phyloP scores from a whole-genome alignment of 176 grass and related monocot species.

The Avena atlantica region DNA sequence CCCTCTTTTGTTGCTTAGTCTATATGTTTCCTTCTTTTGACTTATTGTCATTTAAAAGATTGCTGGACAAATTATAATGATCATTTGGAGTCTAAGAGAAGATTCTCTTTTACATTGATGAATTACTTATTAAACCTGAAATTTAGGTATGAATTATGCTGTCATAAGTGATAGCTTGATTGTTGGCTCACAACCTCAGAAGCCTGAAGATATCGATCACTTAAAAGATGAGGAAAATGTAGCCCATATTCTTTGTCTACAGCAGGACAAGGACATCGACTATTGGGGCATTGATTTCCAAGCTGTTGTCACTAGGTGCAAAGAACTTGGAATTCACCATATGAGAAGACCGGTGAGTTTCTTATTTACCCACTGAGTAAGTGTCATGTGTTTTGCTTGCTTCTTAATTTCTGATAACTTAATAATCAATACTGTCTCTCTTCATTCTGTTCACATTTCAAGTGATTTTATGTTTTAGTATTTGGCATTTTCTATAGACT shows the following conservation, averaged over 20 bases:
- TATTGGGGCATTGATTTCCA: constrained; percentile 90
- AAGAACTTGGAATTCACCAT: constrained; percentile 72
- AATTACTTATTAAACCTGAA: constrained; percentile 17
- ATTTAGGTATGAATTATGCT: constrained; percentile 87
- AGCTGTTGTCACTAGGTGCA: constrained; percentile 68
- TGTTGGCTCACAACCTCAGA: constrained; percentile 95
- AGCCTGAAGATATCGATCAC: constrained; percentile 79
- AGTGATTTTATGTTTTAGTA: background rate
- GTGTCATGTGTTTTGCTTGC: background rate
- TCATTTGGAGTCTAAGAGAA: background rate
- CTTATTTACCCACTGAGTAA: background rate
- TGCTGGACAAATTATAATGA: background rate
- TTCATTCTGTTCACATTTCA: background rate
- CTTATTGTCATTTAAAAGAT: background rate
- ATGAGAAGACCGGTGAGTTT: constrained; percentile 79
- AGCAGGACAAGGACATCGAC: constrained; percentile 89
- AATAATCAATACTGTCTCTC: background rate
- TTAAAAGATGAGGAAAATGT: constrained; percentile 82
- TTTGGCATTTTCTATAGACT: background rate
- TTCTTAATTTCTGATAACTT: no score
- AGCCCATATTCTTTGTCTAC: constrained; percentile 80
- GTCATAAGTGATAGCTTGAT: constrained; percentile 83
- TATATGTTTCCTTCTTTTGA: background rate
- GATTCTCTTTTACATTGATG: constrained; percentile 4
- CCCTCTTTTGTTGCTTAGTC: background rate